Conservation (phyloP, 2,329 filamentous ascomycete species). For the Allantophomopsis lycopodina region DNA sequence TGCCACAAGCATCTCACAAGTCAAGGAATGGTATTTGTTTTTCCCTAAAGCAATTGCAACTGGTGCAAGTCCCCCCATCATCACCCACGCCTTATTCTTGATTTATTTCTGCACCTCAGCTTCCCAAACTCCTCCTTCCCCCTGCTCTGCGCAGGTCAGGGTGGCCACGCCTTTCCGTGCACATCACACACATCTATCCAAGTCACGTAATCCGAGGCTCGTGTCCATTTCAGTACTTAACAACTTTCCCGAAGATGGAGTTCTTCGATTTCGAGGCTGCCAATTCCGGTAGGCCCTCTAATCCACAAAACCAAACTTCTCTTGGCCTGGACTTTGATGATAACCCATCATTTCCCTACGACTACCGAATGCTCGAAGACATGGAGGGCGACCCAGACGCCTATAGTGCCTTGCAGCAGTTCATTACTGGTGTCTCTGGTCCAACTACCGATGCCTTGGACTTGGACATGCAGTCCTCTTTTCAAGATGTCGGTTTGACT, state of each 20-base stretch:
- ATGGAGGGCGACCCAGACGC: slow-evolving; percentile 36
- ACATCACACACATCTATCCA: slow-evolving; percentile 56
- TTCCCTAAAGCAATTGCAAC: too few species aligned
- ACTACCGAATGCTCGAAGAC: too few species aligned
- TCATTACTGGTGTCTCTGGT: not conserved
- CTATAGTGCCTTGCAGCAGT: slow-evolving; percentile 42
- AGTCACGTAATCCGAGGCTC: slow-evolving; percentile 61
- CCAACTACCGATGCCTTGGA: not conserved
- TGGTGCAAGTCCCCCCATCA: too few species aligned
- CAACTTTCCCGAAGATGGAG: slow-evolving; percentile 27
- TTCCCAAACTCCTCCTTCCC: too few species aligned
- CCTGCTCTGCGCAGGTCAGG: too few species aligned
- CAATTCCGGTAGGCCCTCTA: slow-evolving; percentile 1
- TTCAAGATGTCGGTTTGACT: not conserved
- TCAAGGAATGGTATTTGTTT: too few species aligned
- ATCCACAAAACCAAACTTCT: too few species aligned
- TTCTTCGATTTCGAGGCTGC: slow-evolving; percentile 45
- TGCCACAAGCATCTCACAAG: too few species aligned
- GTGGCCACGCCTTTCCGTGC: slow-evolving; percentile 27
- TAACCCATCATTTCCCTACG: too few species aligned
- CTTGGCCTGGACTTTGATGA: too few species aligned
- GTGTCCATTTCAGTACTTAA: slow-evolving; percentile 7
- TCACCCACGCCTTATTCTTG: too few species aligned
- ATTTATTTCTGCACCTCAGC: too few species aligned
- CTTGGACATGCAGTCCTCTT: not conserved